Conservation (phyloP, 1,139 yeast genomes). For the Saccharomycopsis crataegensis region DNA sequence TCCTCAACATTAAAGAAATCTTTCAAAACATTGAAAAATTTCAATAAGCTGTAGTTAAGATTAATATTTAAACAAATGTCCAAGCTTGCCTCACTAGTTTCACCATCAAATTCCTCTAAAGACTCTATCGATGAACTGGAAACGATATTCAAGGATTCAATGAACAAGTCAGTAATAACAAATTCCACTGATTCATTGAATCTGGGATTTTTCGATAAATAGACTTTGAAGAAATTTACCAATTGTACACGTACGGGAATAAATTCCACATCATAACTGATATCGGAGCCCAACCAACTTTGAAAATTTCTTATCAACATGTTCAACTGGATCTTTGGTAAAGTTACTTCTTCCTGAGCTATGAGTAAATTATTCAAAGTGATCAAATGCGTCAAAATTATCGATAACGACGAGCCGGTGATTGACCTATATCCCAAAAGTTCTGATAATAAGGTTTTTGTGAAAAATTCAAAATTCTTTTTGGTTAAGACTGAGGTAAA, state of each 20-base stretch:
- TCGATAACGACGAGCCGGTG: neutral
- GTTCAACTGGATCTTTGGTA: constrained; percentile 28
- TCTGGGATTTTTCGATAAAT: neutral
- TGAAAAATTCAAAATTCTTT: constrained; percentile 6
- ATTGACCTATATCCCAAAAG: constrained; percentile 2
- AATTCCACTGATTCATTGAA: constrained; percentile 4
- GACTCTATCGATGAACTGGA: constrained; percentile 21
- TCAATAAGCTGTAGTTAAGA: constrained; percentile 43
- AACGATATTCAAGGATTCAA: constrained; percentile 8
- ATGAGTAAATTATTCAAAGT: constrained; percentile 4
- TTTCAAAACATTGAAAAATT: constrained; percentile 32
- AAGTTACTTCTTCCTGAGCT: neutral
- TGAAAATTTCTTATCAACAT: constrained; percentile 49
- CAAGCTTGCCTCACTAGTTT: neutral
- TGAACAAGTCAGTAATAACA: constrained; percentile 4
- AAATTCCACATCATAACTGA: constrained; percentile 52
- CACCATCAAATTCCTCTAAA: constrained; percentile 19
- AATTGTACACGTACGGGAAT: constrained; percentile 44
- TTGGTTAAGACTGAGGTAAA: neutral
- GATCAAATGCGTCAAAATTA: neutral
- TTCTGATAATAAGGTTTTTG: constrained; percentile 7
- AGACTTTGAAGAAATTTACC: constrained; percentile 32
- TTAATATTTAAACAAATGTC: constrained; percentile 24
- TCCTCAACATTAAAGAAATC: neutral
- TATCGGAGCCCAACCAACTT: constrained; percentile 54